Base-by-base conservation (phyloP, 2,329 filamentous ascomycete species). In the Colletotrichum orchidophilum region DNA sequence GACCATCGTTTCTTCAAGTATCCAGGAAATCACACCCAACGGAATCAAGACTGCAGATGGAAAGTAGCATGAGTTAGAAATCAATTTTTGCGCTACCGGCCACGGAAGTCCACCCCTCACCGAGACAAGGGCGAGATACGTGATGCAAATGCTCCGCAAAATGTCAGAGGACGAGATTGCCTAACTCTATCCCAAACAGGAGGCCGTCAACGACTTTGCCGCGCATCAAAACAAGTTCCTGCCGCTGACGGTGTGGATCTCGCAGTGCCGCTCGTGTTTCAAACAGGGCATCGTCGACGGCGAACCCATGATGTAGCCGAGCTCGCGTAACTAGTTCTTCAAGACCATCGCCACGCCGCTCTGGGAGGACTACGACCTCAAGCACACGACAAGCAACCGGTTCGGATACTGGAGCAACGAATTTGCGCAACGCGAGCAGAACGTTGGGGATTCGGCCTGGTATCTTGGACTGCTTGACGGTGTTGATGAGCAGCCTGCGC, bases 31-130 rank as follows among this genome's bases (percentile, higher is more conserved):
- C 49, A 81, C 76, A 3, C 70, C 75, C 33, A 76, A 74, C 1
- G 79, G 80, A 0, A 76, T 82, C 13, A 74, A 64, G 24, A 77
- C 75, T 1, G 65, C 66, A 2, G 76, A 80, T 53, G 79, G 78
- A 1, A 66, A 65, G 4, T 71, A 76, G 15, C 69, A 75, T 31
- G 76, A 81, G 39, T 74, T 78, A 26, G 80, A 82, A 58, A 73
- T 80, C 11, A 75, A 81, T 7, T 71, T 80, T 18, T 77, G 81
- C 18, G 81, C 81, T 0, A 83, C 81, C 46, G 76, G 75, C 21
- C 75, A 78, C 50, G 76, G 77, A 1, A 75, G 73, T 78, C 27
- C 72, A 77, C 3, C 74, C 75, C 15, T 74, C 69, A 78, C 74
- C n/a, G 77, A 78, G 66, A 70, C 73, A 0, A 73, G 74, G 6